These are phyloP conservation scores for Podospora australis DNA, from an alignment of 495 filamentous ascomycete genomes.

Conservation along the genomic window DNA sequence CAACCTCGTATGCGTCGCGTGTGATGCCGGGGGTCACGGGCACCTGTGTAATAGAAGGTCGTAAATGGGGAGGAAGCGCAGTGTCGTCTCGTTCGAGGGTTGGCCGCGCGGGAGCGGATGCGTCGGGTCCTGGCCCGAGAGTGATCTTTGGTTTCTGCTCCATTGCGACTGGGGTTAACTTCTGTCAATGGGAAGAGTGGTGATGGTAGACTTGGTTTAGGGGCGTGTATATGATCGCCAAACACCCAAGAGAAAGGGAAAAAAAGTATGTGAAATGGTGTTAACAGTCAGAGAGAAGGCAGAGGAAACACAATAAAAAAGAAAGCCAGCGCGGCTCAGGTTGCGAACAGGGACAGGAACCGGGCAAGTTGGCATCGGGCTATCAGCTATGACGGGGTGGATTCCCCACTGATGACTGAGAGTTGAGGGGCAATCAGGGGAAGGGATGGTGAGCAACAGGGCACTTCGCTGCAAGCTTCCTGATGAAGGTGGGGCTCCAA, in stretches of 20 bases:
- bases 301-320: slow-evolving; percentile 9
- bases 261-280: neutral
- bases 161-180: slow-evolving; percentile 9
- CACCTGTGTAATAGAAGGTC: slow-evolving; percentile 25
- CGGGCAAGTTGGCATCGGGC: slow-evolving; percentile 10
- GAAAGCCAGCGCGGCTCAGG: slow-evolving; percentile 2
- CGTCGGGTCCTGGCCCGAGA: slow-evolving; percentile 1
- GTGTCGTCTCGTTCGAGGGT: slow-evolving; percentile 17
- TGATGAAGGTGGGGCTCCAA: neutral
- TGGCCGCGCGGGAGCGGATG: slow-evolving; percentile 3
- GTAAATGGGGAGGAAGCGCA: slow-evolving; percentile 30
- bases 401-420: slow-evolving; percentile 4
- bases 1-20: slow-evolving; percentile 29
- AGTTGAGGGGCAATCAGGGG: neutral
- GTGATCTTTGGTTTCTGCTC: slow-evolving; percentile 8
- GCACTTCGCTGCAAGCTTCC: neutral
- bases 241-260: neutral
- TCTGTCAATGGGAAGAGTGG: neutral
- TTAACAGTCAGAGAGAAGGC: neutral
- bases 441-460: slow-evolving; percentile 4
- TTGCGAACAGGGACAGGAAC: neutral
- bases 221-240: too few relatives aligned
- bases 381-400: slow-evolving; percentile 6
- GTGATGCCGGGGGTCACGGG: slow-evolving; percentile 47
- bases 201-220: slow-evolving; percentile 3